These are phyloP conservation scores for Fraxinus velutina DNA, from an alignment of 305 asterid genomes.

Conservation along the genomic window DNA sequence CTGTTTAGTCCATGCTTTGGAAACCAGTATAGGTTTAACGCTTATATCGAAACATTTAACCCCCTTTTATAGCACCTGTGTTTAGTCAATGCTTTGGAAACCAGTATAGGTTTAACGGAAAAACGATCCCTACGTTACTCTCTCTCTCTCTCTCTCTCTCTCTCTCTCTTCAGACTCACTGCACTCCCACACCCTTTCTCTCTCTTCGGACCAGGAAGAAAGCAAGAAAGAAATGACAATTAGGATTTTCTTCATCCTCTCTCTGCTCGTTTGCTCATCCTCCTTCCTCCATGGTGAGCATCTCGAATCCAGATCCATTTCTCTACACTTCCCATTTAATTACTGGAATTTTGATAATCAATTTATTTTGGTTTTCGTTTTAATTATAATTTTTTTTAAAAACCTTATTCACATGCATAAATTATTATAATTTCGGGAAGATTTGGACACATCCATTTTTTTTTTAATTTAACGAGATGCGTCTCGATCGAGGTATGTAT, in stretches of 20 bases:
- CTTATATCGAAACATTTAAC: too few relatives aligned
- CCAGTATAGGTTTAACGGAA: not conserved
- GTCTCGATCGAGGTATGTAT: not conserved
- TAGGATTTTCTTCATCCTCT: slow-evolving; percentile 29
- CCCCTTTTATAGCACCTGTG: too few relatives aligned
- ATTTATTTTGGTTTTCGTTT: not conserved
- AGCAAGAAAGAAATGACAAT: slow-evolving; percentile 24
- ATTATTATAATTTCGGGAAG: not conserved
- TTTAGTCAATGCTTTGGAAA: too few relatives aligned
- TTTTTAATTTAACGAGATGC: not conserved
- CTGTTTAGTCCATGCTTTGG: too few relatives aligned
- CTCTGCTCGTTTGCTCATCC: slow-evolving; percentile 27
- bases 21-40: too few relatives aligned
- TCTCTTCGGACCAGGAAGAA: not conserved
- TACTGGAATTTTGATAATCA: not conserved
- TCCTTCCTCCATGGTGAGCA: slow-evolving; percentile 30
- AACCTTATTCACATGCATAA: not conserved
- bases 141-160: not conserved
- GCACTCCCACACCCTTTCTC: not conserved
- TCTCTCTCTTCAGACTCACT: not conserved
- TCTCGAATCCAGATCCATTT: slow-evolving; percentile 31
- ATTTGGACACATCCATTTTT: not conserved
- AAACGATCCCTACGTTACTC: not conserved
- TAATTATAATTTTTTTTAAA: not conserved
- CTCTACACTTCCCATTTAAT: not conserved